Conservation (phyloP, 148 eudicot genomes). For the Mesembryanthemum crystallinum region DNA sequence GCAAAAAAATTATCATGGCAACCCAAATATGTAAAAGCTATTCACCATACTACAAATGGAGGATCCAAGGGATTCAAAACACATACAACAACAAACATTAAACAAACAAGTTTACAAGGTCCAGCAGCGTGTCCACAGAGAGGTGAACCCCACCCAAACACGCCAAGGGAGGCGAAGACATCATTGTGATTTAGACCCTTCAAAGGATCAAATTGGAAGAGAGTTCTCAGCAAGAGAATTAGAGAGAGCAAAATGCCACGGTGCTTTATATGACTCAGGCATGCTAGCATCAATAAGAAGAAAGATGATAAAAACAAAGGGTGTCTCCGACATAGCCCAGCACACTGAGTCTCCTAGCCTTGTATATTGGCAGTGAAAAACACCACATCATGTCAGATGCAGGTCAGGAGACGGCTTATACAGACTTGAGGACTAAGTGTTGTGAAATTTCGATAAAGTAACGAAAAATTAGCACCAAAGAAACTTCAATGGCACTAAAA, state of each 20-base stretch:
- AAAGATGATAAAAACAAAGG: not conserved
- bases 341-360: not conserved
- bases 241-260: not conserved
- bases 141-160: not conserved
- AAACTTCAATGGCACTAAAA: not conserved
- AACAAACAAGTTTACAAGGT: not conserved
- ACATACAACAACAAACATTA: not conserved
- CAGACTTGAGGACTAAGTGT: not conserved
- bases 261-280: not conserved
- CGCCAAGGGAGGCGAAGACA: not conserved
- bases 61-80: not conserved
- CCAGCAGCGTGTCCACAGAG: not conserved
- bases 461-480: not conserved
- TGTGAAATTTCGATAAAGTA: not conserved
- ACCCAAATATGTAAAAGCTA: not conserved
- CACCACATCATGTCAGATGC: not conserved
- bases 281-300: not conserved
- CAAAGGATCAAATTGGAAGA: not conserved
- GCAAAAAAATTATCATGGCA: too few species aligned
- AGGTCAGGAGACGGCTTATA: not conserved
- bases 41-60: not conserved
- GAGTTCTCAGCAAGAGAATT: slow-evolving; percentile 5
- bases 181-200: not conserved
- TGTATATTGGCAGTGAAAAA: not conserved
- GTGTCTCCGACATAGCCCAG: not conserved